Percentiles rank a stretch among this genome's conserved stretches.
phyloP scores from a whole-genome alignment of 1,284 basidiomycete genomes.

The Papiliotrema laurentii region DNA sequence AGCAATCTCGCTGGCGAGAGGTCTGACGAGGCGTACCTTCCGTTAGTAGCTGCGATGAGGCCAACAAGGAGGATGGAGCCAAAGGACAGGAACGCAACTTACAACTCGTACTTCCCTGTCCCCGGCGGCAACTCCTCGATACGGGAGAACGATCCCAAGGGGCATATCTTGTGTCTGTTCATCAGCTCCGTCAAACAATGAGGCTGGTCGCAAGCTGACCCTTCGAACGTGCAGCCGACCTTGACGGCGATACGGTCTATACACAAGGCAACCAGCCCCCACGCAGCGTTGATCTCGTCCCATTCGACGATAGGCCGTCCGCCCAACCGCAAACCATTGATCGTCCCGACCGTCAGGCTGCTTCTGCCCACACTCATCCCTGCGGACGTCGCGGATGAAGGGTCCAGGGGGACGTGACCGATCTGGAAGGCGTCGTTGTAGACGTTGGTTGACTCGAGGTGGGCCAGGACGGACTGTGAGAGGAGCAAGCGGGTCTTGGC shows the following conservation, averaged over 20 bases:
- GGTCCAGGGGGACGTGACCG: conserved; percentile 58
- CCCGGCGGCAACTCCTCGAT: conserved; percentile 79
- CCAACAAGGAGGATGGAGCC: not conserved
- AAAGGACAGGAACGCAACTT: conserved; percentile 33
- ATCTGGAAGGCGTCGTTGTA: conserved; percentile 99
- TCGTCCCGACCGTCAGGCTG: conserved; percentile 81
- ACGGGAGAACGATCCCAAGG: conserved; percentile 87
- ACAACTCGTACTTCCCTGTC: conserved; percentile 80
- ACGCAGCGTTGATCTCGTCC: conserved; percentile 98
- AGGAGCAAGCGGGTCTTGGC: conserved; percentile 42
- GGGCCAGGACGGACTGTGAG: conserved; percentile 39
- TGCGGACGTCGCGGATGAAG: conserved; percentile 5
- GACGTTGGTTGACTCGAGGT: conserved; percentile 89
- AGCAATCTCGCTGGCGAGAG: conserved; percentile 67
- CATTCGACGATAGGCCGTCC: conserved; percentile 86
- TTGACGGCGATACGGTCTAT: conserved; percentile 86
- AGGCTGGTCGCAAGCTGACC: conserved; percentile 53
- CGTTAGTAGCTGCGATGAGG: conserved; percentile 2
- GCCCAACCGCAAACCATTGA: conserved; percentile 90
- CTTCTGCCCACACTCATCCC: conserved; percentile 1
- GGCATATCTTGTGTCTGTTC: conserved; percentile 74
- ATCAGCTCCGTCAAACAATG: not conserved
- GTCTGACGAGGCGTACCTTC: conserved; percentile 69
- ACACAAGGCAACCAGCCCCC: conserved; percentile 91
- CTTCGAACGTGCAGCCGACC: conserved; percentile 78